Evolutionary conservation across 2,329 filamentous ascomycete genomes (phyloP).

Genomic region (Ustulina deusta): DNA sequence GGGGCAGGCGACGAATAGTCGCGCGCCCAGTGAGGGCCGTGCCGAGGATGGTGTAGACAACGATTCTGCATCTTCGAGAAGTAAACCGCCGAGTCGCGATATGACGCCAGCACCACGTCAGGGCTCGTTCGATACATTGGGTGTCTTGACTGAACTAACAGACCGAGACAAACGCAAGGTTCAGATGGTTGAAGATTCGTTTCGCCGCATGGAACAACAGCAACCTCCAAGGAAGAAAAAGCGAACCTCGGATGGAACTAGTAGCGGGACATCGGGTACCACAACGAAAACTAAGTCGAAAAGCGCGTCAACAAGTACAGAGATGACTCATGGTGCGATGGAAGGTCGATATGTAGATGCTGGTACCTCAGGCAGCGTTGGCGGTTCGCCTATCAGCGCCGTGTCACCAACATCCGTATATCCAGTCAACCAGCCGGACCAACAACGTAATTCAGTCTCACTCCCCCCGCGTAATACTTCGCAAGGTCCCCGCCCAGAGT

Average conservation of each 20-base stretch:
- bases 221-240: conserved; percentile 72
- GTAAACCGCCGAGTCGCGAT: conserved; percentile 75
- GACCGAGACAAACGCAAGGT: conserved; percentile 76
- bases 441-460: conserved; percentile 49
- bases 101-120: conserved; percentile 69
- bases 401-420: conserved; percentile 54
- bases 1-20: conserved; percentile 71
- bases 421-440: conserved; percentile 46
- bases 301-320: conserved; percentile 40
- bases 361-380: conserved; percentile 65
- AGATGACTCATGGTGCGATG: conserved; percentile 50
- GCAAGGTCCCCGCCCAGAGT: conserved; percentile 56
- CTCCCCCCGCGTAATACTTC: conserved; percentile 56
- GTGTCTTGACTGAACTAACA: conserved; percentile 72
- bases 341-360: conserved; percentile 64
- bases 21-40: conserved; percentile 72
- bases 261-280: conserved; percentile 43
- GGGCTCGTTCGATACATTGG: conserved; percentile 69
- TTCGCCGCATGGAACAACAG: conserved; percentile 72
- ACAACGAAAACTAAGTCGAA: conserved; percentile 56
- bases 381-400: conserved; percentile 62
- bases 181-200: conserved; percentile 72
- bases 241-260: conserved; percentile 67
- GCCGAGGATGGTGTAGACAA: conserved; percentile 66
- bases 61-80: conserved; percentile 68